phyloP scores from a whole-genome alignment of 129 eudicot genomes.

The Chrysanthemum lavandulifolium region DNA sequence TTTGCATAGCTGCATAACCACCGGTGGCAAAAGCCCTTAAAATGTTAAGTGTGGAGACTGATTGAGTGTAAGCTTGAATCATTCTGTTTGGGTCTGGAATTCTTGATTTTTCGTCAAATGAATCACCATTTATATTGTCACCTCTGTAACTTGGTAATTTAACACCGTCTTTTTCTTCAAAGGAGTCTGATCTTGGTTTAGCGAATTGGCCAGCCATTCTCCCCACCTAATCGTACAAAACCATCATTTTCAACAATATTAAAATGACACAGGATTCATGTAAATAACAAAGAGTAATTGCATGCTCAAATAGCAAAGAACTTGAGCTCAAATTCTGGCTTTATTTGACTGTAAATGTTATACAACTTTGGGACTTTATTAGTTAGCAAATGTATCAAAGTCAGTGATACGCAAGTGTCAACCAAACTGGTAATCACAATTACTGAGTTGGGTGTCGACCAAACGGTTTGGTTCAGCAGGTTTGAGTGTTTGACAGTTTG shows the following conservation, averaged over 20 bases:
- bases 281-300: background rate
- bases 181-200: conserved; percentile 80
- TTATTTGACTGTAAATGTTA: too few species aligned
- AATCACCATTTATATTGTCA: conserved; percentile 78
- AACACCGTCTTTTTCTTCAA: conserved; percentile 84
- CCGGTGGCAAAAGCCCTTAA: conserved; percentile 89
- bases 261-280: too few species aligned
- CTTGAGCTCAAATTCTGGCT: background rate
- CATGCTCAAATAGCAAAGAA: background rate
- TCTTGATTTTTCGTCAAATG: conserved; percentile 78
- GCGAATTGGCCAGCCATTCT: conserved; percentile 99
- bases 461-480: too few species aligned
- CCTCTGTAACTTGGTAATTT: conserved; percentile 89
- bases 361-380: too few species aligned
- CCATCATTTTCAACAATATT: background rate
- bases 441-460: background rate
- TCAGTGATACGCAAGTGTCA: too few species aligned
- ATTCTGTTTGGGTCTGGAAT: conserved; percentile 80
- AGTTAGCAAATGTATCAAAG: too few species aligned
- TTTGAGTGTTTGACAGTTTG: background rate
- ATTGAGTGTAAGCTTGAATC: conserved; percentile 83
- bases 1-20: conserved; percentile 97
- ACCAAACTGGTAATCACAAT: too few species aligned
- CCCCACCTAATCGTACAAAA: conserved; percentile 55
- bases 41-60: conserved; percentile 84